phyloP scores from a whole-genome alignment of 768 basidiomycete genomes.

The Russula griseocarnosa region DNA sequence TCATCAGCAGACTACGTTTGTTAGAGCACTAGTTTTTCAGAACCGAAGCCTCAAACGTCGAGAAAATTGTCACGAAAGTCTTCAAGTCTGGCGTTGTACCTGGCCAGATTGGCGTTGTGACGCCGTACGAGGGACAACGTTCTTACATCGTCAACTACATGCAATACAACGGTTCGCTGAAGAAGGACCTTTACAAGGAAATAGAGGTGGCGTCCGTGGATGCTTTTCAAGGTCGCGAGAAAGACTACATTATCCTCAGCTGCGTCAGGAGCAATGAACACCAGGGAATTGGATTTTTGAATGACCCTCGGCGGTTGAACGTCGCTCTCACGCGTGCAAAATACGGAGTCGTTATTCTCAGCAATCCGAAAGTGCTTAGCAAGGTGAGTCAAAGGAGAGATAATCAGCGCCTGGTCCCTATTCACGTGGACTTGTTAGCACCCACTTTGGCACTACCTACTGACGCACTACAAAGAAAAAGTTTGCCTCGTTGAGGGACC shows the following conservation, averaged over 20 bases:
- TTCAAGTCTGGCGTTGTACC: conserved; percentile 99
- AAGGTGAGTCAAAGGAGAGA: conserved; percentile 56
- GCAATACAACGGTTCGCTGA: conserved; percentile 99
- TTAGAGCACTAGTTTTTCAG: conserved; percentile 39
- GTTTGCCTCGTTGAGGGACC: conserved; percentile 92
- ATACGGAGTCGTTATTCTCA: conserved; percentile 98
- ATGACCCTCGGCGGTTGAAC: conserved; percentile 93
- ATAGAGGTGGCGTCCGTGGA: conserved; percentile 99
- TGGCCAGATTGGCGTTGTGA: conserved; percentile 94
- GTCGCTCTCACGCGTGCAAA: conserved; percentile 97
- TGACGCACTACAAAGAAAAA: conserved; percentile 98
- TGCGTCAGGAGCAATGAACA: conserved; percentile 99
- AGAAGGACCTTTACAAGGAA: conserved; percentile 99
- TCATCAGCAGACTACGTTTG: no score
- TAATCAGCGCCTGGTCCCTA: conserved; percentile 11
- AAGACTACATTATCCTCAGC: conserved; percentile 98
- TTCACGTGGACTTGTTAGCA: conserved; percentile 54
- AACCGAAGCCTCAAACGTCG: conserved; percentile 97
- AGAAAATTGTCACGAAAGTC: conserved; percentile 99
- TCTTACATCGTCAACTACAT: conserved; percentile 99
- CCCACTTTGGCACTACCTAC: conserved; percentile 95
- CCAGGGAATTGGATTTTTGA: conserved; percentile 98
- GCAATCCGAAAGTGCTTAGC: conserved; percentile 99
- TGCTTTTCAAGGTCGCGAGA: conserved; percentile 98
- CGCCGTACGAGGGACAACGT: conserved; percentile 97